Percentiles rank a stretch among this genome's conserved stretches.
Evolutionary conservation across 148 eudicot species (phyloP).

Genomic region (Fagopyrum tataricum): DNA sequence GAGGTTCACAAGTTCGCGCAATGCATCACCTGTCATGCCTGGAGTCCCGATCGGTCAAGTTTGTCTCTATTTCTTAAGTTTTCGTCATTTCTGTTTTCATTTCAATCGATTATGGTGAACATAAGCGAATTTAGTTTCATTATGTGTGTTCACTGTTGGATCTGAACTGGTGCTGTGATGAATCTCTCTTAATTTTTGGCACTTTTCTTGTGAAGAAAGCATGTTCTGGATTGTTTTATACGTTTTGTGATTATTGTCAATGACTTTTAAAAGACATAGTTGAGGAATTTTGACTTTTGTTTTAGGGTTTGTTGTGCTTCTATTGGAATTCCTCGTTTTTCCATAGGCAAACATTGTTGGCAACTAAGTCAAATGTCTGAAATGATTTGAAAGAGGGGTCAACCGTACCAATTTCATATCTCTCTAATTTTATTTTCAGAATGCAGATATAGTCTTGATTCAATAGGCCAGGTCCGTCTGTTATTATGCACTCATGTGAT

Average conservation of each 20-base stretch:
- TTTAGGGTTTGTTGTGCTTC: not conserved
- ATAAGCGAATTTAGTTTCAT: not conserved
- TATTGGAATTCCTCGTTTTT: not conserved
- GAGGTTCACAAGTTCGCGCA: slow-evolving; percentile 76
- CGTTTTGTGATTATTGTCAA: not conserved
- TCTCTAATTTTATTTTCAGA: not conserved
- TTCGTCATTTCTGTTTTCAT: not conserved
- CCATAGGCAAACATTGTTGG: not conserved
- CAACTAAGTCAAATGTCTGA: not conserved
- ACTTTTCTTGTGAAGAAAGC: not conserved
- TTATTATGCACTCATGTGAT: not conserved
- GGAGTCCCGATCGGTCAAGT: slow-evolving; percentile 92
- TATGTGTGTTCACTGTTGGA: not conserved
- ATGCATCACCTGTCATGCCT: slow-evolving; percentile 85
- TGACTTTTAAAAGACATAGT: not conserved
- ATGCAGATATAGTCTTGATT: not conserved
- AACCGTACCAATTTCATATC: too few species aligned
- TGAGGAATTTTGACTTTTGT: not conserved
- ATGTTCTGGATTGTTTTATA: not conserved
- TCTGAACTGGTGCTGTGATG: not conserved
- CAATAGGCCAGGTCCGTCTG: not conserved
- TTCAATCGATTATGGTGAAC: not conserved
- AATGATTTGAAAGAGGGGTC: not conserved
- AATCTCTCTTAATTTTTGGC: not conserved
- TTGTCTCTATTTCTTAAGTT: slow-evolving; percentile 14